Conservation (phyloP, 305 asterid species). For the Lippia alba region DNA sequence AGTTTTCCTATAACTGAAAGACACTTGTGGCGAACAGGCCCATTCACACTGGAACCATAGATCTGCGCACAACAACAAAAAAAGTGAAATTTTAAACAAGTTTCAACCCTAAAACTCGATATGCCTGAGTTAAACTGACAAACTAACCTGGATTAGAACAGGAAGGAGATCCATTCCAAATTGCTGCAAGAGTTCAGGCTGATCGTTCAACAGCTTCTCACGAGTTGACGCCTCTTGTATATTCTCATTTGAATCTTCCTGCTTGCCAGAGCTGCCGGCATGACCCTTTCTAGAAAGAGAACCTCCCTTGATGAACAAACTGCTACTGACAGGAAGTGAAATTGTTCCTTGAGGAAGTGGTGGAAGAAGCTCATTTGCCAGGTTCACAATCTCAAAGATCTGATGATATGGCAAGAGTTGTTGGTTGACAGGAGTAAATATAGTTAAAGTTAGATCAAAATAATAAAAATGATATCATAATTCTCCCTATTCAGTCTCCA, state of each 20-base stretch:
- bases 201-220: slow-evolving; percentile 82
- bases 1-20: slow-evolving; percentile 95
- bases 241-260: slow-evolving; percentile 66
- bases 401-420: slow-evolving; percentile 37
- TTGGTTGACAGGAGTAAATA: slow-evolving; percentile 1
- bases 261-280: slow-evolving; percentile 72
- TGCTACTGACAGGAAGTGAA: slow-evolving; percentile 76
- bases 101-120: slow-evolving; percentile 3
- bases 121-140: slow-evolving; percentile 14
- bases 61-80: slow-evolving; percentile 55
- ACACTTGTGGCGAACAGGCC: slow-evolving; percentile 97
- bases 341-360: slow-evolving; percentile 93
- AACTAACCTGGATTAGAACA: slow-evolving; percentile 83
- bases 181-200: slow-evolving; percentile 95
- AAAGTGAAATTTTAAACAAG: slow-evolving; percentile 13
- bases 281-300: slow-evolving; percentile 64
- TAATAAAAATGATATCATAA: not conserved
- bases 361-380: slow-evolving; percentile 99
- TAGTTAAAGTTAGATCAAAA: not conserved
- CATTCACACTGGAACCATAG: slow-evolving; percentile 97
- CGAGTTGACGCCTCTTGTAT: slow-evolving; percentile 71
- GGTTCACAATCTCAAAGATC: slow-evolving; percentile 97
- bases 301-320: slow-evolving; percentile 71
- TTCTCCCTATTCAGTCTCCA: no score
- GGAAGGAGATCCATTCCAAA: slow-evolving; percentile 97